phyloP scores from a whole-genome alignment of 306 rosid species.

The Glycine latifolia region DNA sequence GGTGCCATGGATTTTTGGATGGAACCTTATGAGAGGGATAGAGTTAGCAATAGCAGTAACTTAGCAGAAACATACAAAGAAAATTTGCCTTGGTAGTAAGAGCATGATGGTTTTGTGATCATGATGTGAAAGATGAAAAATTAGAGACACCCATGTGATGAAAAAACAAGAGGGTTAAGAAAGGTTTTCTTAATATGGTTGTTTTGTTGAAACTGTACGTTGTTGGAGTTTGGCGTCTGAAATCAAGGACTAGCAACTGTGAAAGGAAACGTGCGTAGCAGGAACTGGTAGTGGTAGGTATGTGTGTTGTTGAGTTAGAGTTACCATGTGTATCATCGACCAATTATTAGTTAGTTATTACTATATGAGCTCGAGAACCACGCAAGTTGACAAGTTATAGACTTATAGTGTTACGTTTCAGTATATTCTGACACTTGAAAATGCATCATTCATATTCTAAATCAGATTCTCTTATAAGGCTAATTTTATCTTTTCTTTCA shows the following conservation, averaged over 20 bases:
- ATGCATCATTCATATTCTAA: neutral
- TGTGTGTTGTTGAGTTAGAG: constrained; percentile 8
- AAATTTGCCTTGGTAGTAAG: neutral
- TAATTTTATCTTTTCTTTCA: neutral
- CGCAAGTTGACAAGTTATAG: too few relatives aligned
- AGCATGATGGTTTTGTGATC: constrained; percentile 4
- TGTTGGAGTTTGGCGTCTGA: constrained; percentile 6
- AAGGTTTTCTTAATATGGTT: neutral
- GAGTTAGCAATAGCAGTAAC: neutral
- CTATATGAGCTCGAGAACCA: neutral
- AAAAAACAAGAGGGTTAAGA: neutral
- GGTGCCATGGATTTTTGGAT: constrained; percentile 47
- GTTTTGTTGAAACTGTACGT: neutral
- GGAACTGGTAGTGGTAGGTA: constrained; percentile 36
- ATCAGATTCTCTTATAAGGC: neutral
- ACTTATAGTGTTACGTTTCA: neutral
- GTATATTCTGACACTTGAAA: constrained; percentile 16
- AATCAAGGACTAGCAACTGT: constrained; percentile 7
- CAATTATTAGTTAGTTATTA: constrained; percentile 13
- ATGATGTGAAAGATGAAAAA: constrained; percentile 22
- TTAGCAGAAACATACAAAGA: neutral
- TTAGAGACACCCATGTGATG: constrained; percentile 37
- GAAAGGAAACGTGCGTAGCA: constrained; percentile 7
- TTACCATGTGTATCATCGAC: neutral
- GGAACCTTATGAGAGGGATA: constrained; percentile 44